These are phyloP conservation scores for Selaginella tamariscina DNA, from an alignment of 75 land plant species.

Conservation along the genomic window DNA sequence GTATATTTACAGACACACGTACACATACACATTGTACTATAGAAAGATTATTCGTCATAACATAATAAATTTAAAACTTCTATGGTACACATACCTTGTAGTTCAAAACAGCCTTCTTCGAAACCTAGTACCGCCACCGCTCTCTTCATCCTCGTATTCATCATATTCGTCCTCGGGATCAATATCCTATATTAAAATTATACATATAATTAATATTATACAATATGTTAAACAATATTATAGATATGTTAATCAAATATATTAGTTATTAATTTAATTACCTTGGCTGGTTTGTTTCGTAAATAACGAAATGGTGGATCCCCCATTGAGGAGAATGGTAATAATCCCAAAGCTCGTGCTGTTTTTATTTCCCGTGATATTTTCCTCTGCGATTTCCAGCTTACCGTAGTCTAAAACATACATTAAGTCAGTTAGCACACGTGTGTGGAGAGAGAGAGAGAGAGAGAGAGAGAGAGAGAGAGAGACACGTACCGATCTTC, in stretches of 20 bases:
- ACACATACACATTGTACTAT: no score
- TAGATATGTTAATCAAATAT: no score
- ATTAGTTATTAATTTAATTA: no score
- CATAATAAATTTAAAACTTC: no score
- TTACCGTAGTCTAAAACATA: slow-evolving; percentile 15
- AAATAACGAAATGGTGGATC: slow-evolving; percentile 22
- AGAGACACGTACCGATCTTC: slow-evolving; percentile 12
- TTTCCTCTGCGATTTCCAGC: slow-evolving; percentile 24
- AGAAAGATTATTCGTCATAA: no score
- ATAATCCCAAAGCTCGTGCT: slow-evolving; percentile 22
- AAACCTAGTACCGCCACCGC: neutral
- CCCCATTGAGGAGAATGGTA: slow-evolving; percentile 30
- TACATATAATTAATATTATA: no score
- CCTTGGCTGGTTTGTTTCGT: slow-evolving; percentile 19
- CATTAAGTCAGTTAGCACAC: neutral
- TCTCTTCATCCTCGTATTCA: neutral
- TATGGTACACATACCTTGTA: neutral
- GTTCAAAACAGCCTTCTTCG: neutral
- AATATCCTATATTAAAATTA: no score
- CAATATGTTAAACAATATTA: no score
- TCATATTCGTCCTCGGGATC: neutral
- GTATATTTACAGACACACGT: no score
- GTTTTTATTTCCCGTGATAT: slow-evolving; percentile 25
- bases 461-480: neutral
- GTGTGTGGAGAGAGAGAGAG: neutral